Conservation (phyloP, 345 rosid genomes). For the Bruguiera parviflora region DNA sequence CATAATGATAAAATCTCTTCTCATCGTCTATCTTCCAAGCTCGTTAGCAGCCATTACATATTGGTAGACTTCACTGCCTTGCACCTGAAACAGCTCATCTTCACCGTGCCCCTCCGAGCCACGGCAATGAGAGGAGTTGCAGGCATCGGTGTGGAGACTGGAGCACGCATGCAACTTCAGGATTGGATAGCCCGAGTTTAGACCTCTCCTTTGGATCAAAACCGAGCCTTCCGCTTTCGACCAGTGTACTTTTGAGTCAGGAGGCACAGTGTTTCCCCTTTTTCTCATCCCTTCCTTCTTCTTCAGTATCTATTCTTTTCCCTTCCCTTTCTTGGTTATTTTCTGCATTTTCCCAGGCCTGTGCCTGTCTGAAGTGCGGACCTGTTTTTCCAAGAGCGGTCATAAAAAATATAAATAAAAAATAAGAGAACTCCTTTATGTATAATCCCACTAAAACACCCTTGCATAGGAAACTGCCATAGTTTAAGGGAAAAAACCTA, state of each 20-base stretch:
- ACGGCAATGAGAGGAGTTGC: too few relatives aligned
- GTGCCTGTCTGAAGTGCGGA: slow-evolving; percentile 58
- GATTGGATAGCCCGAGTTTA: background rate
- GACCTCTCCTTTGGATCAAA: slow-evolving; percentile 35
- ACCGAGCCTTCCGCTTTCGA: slow-evolving; percentile 71
- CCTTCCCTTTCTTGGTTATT: slow-evolving; percentile 59
- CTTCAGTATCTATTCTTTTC: slow-evolving; percentile 69
- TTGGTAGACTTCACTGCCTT: too few relatives aligned
- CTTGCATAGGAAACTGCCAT: background rate
- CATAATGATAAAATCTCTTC: background rate
- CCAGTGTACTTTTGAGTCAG: slow-evolving; percentile 75
- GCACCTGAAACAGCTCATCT: too few relatives aligned
- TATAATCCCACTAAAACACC: background rate
- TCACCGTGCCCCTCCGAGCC: too few relatives aligned
- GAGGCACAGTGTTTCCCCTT: slow-evolving; percentile 73
- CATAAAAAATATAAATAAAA: background rate
- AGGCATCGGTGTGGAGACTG: too few relatives aligned
- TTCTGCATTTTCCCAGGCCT: slow-evolving; percentile 84
- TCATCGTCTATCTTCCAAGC: background rate
- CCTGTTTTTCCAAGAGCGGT: slow-evolving; percentile 30
- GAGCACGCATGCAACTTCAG: too few relatives aligned
- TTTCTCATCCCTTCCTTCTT: slow-evolving; percentile 85
- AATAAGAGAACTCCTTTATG: background rate
- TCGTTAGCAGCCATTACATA: background rate
- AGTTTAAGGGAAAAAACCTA: slow-evolving; percentile 20